Evolutionary conservation across 169 alveolate species (phyloP).

Genomic region (Plasmodium sp.): DNA sequence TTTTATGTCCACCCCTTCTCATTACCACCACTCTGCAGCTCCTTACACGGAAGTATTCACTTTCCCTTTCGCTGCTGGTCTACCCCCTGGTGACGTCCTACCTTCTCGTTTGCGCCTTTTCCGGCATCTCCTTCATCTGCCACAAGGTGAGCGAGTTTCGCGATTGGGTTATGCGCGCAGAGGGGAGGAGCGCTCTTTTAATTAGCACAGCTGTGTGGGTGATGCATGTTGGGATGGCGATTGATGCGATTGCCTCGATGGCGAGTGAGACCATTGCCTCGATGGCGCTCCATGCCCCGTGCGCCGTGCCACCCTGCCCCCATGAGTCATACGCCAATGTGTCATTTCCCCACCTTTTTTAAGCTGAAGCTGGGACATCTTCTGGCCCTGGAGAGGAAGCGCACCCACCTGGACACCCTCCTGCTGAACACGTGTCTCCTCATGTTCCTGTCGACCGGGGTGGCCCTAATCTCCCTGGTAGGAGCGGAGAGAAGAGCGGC

Average conservation of each 20-base stretch:
- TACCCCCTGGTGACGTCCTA: slow-evolving; percentile 8
- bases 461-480: slow-evolving; percentile 15
- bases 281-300: background rate
- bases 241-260: background rate
- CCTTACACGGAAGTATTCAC: background rate
- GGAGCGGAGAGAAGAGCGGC: background rate
- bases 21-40: background rate
- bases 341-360: background rate
- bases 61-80: background rate
- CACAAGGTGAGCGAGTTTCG: slow-evolving; percentile 4
- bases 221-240: background rate
- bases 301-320: background rate
- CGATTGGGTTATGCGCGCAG: background rate
- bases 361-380: slow-evolving; percentile 26
- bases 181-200: background rate
- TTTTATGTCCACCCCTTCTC: background rate
- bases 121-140: slow-evolving; percentile 20
- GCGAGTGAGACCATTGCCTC: background rate
- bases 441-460: slow-evolving; percentile 43
- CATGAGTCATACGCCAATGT: background rate
- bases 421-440: slow-evolving; percentile 64
- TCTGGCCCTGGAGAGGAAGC: slow-evolving; percentile 18
- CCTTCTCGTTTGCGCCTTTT: slow-evolving; percentile 33
- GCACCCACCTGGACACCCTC: slow-evolving; percentile 20
- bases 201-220: background rate